Evolutionary conservation across 331 rosid species (phyloP).

Genomic region (Acacia concinna): DNA sequence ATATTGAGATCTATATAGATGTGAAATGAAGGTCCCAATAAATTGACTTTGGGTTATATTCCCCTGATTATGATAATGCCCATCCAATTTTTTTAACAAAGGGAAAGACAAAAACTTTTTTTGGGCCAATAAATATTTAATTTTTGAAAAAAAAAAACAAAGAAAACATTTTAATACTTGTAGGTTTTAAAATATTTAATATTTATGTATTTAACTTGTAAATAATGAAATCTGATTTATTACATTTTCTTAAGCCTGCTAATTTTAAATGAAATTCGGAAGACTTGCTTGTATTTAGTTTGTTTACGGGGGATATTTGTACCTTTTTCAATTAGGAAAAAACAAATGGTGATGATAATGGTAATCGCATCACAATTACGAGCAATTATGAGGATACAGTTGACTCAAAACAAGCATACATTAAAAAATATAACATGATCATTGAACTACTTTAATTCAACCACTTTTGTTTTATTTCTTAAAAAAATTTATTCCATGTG

Average conservation of each 20-base stretch:
- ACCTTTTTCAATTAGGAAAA: no score
- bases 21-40: slow-evolving; percentile 39
- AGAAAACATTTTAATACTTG: no score
- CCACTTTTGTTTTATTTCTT: not conserved
- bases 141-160: no score
- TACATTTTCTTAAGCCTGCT: no score
- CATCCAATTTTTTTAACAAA: slow-evolving; percentile 27
- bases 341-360: not conserved
- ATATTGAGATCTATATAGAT: not conserved
- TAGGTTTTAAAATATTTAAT: no score
- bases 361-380: not conserved
- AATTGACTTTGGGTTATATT: slow-evolving; percentile 41
- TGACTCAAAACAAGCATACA: not conserved
- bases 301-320: not conserved
- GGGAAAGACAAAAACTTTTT: not conserved
- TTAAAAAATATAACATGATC: not conserved
- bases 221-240: not conserved
- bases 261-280: not conserved
- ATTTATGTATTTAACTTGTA: not conserved
- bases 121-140: not conserved
- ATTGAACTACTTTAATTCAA: not conserved
- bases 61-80: slow-evolving; percentile 38
- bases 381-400: not conserved
- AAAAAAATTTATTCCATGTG: not conserved
- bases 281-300: not conserved